These are phyloP conservation scores for Volvox africanus DNA, from an alignment of 139 green algal species.

Conservation along the genomic window DNA sequence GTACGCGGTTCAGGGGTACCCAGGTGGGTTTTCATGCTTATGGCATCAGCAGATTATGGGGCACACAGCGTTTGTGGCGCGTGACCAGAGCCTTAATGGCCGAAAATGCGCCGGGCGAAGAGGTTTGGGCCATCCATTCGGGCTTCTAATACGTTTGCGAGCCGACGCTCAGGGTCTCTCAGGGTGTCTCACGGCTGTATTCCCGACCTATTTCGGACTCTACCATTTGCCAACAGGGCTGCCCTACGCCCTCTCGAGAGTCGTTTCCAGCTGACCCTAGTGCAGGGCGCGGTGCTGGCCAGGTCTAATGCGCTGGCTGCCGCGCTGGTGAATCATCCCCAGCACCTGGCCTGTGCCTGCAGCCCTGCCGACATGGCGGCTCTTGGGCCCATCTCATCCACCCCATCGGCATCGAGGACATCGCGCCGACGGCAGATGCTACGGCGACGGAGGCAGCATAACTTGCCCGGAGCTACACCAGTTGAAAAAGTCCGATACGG, in stretches of 20 bases:
- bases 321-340: slow-evolving; percentile 26
- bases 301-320: slow-evolving; percentile 31
- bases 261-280: slow-evolving; percentile 38
- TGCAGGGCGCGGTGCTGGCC: slow-evolving; percentile 56
- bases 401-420: neutral
- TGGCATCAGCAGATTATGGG: too few relatives aligned
- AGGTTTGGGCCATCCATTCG: too few relatives aligned
- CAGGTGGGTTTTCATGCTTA: neutral
- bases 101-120: too few relatives aligned
- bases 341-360: slow-evolving; percentile 33
- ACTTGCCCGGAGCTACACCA: neutral
- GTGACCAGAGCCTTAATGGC: too few relatives aligned
- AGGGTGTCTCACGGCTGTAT: too few relatives aligned
- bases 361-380: neutral
- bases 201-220: too few relatives aligned
- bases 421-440: neutral
- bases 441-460: neutral
- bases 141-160: too few relatives aligned
- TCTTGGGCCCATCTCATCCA: neutral
- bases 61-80: too few relatives aligned
- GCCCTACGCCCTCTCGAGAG: slow-evolving; percentile 43
- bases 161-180: too few relatives aligned
- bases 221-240: neutral
- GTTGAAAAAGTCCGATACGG: neutral
- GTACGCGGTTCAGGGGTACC: slow-evolving; percentile 38